phyloP scores from a whole-genome alignment of 805 yeast genomes.

The Cyberlindnera samutprakarnensis region DNA sequence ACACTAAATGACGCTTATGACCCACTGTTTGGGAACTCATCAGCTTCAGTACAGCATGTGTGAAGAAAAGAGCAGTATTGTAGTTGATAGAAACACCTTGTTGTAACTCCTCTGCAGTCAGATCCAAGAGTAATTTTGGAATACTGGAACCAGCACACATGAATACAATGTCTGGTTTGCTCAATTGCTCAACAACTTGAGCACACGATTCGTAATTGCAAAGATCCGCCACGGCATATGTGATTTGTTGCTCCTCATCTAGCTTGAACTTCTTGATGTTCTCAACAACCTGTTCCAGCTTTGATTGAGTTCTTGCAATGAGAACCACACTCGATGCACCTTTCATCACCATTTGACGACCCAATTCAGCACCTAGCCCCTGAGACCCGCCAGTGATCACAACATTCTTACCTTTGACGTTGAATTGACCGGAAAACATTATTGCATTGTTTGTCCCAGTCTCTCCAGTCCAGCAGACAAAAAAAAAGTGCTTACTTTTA shows the following conservation, averaged over 20 bases:
- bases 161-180: constrained; percentile 61
- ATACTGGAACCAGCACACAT: constrained; percentile 86
- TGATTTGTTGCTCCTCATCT: constrained; percentile 13
- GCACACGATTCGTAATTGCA: constrained; percentile 45
- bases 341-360: constrained; percentile 41
- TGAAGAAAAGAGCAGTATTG: constrained; percentile 58
- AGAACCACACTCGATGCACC: constrained; percentile 65
- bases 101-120: constrained; percentile 49
- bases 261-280: constrained; percentile 30
- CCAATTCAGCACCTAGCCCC: constrained; percentile 82
- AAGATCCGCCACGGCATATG: constrained; percentile 57
- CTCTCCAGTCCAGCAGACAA: too few relatives aligned
- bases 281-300: constrained; percentile 42
- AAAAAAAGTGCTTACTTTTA: too few relatives aligned
- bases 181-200: constrained; percentile 32
- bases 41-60: constrained; percentile 55
- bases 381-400: constrained; percentile 93
- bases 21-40: constrained; percentile 13
- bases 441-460: constrained; percentile 1
- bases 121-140: constrained; percentile 72
- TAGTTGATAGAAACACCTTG: constrained; percentile 65
- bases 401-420: constrained; percentile 36
- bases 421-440: constrained; percentile 14
- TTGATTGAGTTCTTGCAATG: constrained; percentile 68
- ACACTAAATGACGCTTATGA: constrained; percentile 43